These are phyloP conservation scores for Boletellus emodensis DNA, from an alignment of 768 basidiomycete genomes.

Conservation along the genomic window DNA sequence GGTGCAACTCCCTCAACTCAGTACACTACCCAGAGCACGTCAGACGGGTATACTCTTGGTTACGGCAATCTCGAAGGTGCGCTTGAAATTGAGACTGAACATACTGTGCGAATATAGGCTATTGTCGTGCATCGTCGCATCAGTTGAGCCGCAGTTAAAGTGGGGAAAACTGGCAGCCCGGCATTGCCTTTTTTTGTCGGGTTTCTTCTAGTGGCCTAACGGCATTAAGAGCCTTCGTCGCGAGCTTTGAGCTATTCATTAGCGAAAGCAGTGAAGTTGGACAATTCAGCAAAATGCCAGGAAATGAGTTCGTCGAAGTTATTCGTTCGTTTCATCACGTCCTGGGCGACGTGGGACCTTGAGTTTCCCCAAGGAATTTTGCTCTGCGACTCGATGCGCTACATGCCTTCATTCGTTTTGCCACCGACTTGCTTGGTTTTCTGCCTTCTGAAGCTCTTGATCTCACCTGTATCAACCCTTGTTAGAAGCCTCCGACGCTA, in stretches of 20 bases:
- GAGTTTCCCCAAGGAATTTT: conserved; percentile 24
- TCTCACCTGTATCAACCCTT: conserved; percentile 39
- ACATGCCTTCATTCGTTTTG: conserved; percentile 42
- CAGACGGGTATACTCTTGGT: conserved; percentile 53
- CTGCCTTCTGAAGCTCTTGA: conserved; percentile 46
- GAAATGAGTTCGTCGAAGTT: conserved; percentile 28
- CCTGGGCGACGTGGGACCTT: conserved; percentile 21
- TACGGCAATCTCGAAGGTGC: conserved; percentile 80
- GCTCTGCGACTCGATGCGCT: conserved; percentile 38
- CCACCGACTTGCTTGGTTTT: conserved; percentile 38
- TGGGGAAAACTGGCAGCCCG: conserved; percentile 44
- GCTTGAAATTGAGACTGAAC: conserved; percentile 68
- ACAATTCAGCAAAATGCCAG: conserved; percentile 23
- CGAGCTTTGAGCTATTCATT: conserved; percentile 47
- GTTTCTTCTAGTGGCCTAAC: conserved; percentile 19
- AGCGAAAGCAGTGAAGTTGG: conserved; percentile 44
- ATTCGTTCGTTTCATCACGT: conserved; percentile 15
- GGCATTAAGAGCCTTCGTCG: conserved; percentile 35
- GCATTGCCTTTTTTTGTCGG: conserved; percentile 21
- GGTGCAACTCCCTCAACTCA: conserved; percentile 48
- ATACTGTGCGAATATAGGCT: conserved; percentile 42
- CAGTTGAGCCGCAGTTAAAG: conserved; percentile 44
- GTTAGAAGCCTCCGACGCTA: conserved; percentile 61
- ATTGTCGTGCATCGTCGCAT: conserved; percentile 31
- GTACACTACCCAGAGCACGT: conserved; percentile 44